Evolutionary conservation across 2,329 filamentous ascomycete genomes (phyloP).

Genomic region (Huntiella moniliformis): DNA sequence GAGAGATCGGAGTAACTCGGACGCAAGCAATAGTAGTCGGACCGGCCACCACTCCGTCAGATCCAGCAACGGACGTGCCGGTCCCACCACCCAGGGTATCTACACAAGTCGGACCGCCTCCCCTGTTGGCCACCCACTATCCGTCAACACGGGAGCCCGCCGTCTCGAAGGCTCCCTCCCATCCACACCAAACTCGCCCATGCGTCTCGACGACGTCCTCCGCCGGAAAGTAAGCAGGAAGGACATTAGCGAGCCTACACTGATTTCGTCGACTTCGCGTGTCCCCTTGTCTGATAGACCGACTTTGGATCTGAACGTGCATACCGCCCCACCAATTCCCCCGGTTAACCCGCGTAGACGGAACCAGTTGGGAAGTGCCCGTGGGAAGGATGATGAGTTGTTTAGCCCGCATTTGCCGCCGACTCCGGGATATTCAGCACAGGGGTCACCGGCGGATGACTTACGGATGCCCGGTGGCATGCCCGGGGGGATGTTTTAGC

Average conservation of each 20-base stretch:
- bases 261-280: conserved; percentile 27
- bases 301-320: conserved; percentile 19
- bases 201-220: conserved; percentile 21
- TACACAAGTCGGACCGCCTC: conserved; percentile 9
- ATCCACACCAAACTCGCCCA: conserved; percentile 9
- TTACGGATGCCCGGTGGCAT: conserved; percentile 7
- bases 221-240: conserved; percentile 26
- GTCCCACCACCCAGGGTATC: conserved; percentile 5
- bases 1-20: conserved; percentile 35
- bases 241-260: conserved; percentile 33
- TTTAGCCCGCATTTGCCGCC: conserved; percentile 8
- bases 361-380: conserved; percentile 21
- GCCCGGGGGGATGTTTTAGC: conserved; percentile 8
- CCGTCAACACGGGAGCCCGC: conserved; percentile 9
- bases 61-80: conserved; percentile 1
- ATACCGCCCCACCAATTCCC: conserved; percentile 30
- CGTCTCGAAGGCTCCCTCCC: conserved; percentile 13
- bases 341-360: conserved; percentile 40
- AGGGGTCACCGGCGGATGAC: conserved; percentile 1
- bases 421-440: conserved; percentile 3
- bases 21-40: conserved; percentile 29
- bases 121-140: background rate
- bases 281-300: conserved; percentile 25
- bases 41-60: conserved; percentile 13
- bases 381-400: conserved; percentile 6